Percentiles rank a stretch among this genome's conserved stretches.
Evolutionary conservation across 192 early-diverging fungal species (phyloP).

Genomic region (Jimgerdemannia flammicorona): DNA sequence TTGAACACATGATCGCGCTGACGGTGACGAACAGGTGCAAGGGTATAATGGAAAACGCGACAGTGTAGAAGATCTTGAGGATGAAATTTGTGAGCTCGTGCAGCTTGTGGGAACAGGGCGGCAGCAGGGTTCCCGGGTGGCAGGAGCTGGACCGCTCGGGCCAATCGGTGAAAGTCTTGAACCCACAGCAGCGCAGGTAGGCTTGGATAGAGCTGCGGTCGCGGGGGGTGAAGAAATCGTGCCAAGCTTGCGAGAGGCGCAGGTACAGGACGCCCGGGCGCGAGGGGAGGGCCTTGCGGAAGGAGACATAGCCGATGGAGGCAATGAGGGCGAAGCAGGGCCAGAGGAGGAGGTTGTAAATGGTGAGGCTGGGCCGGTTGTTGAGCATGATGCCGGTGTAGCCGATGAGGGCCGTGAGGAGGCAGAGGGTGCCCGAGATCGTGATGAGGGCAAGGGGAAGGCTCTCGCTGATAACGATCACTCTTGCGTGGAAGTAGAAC

Average conservation of each 20-base stretch:
- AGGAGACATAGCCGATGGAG: slow-evolving; percentile 42
- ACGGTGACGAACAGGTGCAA: slow-evolving; percentile 40
- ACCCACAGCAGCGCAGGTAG: slow-evolving; percentile 45
- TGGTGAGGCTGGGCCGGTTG: slow-evolving; percentile 31
- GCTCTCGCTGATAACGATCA: slow-evolving; percentile 12
- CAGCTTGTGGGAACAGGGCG: slow-evolving; percentile 35
- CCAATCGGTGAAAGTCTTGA: slow-evolving; percentile 40
- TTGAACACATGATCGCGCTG: slow-evolving; percentile 39
- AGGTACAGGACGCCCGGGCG: slow-evolving; percentile 18
- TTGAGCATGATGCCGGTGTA: slow-evolving; percentile 46
- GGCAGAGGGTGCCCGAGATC: slow-evolving; percentile 29
- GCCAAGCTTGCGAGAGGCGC: slow-evolving; percentile 28
- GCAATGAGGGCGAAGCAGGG: slow-evolving; percentile 42
- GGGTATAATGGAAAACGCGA: slow-evolving; percentile 35
- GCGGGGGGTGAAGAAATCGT: slow-evolving; percentile 17
- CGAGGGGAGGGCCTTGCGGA: slow-evolving; percentile 30
- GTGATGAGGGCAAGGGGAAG: slow-evolving; percentile 23
- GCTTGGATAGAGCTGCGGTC: slow-evolving; percentile 24
- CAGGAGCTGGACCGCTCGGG: slow-evolving; percentile 41
- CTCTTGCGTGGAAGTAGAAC: slow-evolving; percentile 8
- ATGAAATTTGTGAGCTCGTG: slow-evolving; percentile 29
- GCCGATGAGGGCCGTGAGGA: slow-evolving; percentile 33
- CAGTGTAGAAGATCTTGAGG: slow-evolving; percentile 35
- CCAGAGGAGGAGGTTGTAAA: slow-evolving; percentile 45
- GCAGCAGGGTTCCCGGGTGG: slow-evolving; percentile 40